Conservation (phyloP, 306 rosid species). For the Pyrus bretschneideri region DNA sequence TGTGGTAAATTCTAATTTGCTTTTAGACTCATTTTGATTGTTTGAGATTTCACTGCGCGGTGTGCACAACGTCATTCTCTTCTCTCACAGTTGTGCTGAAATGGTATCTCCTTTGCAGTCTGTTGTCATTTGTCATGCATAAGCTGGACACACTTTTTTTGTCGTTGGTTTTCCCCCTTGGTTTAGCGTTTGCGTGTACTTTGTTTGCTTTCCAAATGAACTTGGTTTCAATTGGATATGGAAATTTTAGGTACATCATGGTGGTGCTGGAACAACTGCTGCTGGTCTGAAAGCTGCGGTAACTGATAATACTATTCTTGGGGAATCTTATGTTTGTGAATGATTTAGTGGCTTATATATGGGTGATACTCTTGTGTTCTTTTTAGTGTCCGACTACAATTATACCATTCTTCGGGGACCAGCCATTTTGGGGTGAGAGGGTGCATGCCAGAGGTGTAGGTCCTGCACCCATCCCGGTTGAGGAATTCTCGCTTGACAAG, state of each 20-base stretch:
- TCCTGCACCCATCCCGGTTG: slow-evolving; percentile 76
- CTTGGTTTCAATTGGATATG: neutral
- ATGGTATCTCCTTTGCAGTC: neutral
- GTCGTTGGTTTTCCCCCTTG: neutral
- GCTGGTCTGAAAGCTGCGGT: slow-evolving; percentile 97
- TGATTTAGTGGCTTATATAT: neutral
- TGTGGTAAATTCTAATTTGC: slow-evolving; percentile 46
- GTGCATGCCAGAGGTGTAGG: slow-evolving; percentile 86
- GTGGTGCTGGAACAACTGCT: slow-evolving; percentile 97
- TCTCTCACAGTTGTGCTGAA: neutral
- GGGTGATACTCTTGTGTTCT: slow-evolving; percentile 7
- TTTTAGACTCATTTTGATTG: neutral
- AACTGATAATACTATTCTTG: slow-evolving; percentile 4
- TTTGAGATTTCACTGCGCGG: neutral
- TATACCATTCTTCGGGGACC: slow-evolving; percentile 94
- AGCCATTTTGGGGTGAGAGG: slow-evolving; percentile 91
- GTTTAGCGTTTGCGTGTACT: neutral
- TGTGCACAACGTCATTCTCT: neutral
- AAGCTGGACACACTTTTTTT: neutral
- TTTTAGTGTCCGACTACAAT: slow-evolving; percentile 84
- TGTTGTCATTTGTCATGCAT: neutral
- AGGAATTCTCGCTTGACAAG: slow-evolving; percentile 54
- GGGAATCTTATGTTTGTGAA: neutral
- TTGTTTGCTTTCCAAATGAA: neutral
- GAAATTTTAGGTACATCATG: slow-evolving; percentile 75